Base-by-base conservation (phyloP, 495 filamentous ascomycete genomes). In the Podospora pseudocomata region DNA sequence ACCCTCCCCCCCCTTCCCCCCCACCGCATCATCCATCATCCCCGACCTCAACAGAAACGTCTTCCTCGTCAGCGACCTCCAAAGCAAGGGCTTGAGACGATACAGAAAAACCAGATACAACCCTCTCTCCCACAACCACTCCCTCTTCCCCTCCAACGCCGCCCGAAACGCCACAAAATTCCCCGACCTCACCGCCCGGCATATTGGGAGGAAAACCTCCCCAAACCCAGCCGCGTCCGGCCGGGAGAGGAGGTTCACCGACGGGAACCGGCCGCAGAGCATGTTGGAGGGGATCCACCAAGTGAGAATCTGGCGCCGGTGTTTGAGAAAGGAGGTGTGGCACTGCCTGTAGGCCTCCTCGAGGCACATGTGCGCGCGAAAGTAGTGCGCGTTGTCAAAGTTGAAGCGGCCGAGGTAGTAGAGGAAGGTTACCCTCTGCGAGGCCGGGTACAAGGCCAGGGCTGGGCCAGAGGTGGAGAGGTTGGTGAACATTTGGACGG, bases 331-430 rank as follows among this genome's bases (percentile, higher is more conserved):
- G 56, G 79, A 79, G 2, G 82, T 79, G 53, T 89, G 92, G 63
- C 90, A 91, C 78, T 96, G 90, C 34, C 87, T 80, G 78, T 97
- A 97, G 2, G 94, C 91, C 28, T 87, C 82, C 72, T 94, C 87
- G 15, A 97, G 82, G 55, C 88, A 91, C 28, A 86, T 81, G 64
- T 89, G 87, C 0, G 94, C 91, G 16, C 87, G 85, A 70, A 86
- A 87, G 79, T 91, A 97, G 71, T 96, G 89, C 57, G 85, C 89
- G 68, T 91, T 92, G 65, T 89, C 86, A 73, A 97, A 93, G 68
- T 91, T 85, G 74, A 94, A 97, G 54, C 93, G 90, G 32, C 94
- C 94, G 19, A 97, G 90, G 74, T 97, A 97, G 79, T 97, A 97
- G 5, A 97, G 88, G 75, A 93, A 98, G 23, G 94, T 93, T 30